A percentile compares a stretch with the other conserved stretches of the same genome.
These are phyloP conservation scores for Ensete glaucum DNA, from an alignment of 176 grass and related monocot species.

Conservation along the genomic window DNA sequence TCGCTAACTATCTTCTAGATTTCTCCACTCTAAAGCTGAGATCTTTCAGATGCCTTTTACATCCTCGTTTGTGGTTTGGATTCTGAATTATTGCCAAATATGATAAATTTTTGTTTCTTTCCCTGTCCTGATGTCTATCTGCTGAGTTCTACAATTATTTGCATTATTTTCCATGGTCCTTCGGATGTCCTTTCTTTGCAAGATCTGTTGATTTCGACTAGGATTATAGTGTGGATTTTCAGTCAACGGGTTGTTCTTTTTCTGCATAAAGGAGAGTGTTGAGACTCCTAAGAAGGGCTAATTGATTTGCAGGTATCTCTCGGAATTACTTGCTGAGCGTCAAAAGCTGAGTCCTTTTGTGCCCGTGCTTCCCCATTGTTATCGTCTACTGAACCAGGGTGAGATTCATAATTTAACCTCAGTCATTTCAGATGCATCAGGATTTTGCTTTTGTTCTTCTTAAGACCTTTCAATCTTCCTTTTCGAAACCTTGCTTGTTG, in stretches of 20 bases:
- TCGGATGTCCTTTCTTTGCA: slow-evolving; percentile 10
- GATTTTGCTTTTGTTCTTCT: neutral
- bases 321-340: slow-evolving; percentile 78
- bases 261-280: neutral
- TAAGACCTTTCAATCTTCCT: neutral
- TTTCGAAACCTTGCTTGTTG: neutral
- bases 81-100: neutral
- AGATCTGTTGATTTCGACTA: neutral
- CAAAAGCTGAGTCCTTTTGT: slow-evolving; percentile 84
- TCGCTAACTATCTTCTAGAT: neutral
- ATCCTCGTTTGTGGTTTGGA: neutral
- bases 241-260: neutral
- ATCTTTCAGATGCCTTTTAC: neutral
- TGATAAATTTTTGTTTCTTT: neutral
- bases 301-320: slow-evolving; percentile 62
- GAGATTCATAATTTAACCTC: slow-evolving; percentile 5
- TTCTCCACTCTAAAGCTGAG: neutral
- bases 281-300: neutral
- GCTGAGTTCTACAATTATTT: neutral
- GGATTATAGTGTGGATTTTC: neutral
- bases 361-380: slow-evolving; percentile 61
- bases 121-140: neutral
- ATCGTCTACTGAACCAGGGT: slow-evolving; percentile 90
- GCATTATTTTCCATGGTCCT: neutral
- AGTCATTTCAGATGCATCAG: neutral